A percentile compares a stretch with the other conserved stretches of the same genome.
Conservation (phyloP, 2,329 filamentous ascomycete species). For the Metarhizium brunneum region DNA sequence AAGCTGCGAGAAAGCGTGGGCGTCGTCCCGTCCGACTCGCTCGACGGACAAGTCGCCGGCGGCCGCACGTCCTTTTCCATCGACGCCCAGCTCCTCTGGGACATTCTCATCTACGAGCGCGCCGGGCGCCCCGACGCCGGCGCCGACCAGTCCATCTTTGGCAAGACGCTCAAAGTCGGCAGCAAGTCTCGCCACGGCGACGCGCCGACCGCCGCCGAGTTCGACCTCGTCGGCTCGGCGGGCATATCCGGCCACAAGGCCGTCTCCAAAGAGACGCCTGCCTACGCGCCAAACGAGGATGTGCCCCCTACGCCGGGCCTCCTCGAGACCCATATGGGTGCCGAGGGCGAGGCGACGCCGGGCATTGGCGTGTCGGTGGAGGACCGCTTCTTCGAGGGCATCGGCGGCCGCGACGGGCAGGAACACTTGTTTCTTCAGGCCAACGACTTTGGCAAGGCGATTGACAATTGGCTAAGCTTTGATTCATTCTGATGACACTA, state of each 20-base stretch:
- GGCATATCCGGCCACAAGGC: slow-evolving; percentile 28
- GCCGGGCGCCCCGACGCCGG: slow-evolving; percentile 16
- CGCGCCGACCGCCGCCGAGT: slow-evolving; percentile 15
- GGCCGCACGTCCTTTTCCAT: slow-evolving; percentile 17
- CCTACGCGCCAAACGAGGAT: slow-evolving; percentile 23
- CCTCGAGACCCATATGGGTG: neutral
- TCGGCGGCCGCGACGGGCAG: slow-evolving; percentile 11
- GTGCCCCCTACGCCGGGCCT: slow-evolving; percentile 1
- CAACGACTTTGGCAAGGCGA: slow-evolving; percentile 24
- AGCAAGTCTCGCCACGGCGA: slow-evolving; percentile 1
- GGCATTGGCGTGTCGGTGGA: slow-evolving; percentile 7
- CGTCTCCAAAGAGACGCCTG: slow-evolving; percentile 22
- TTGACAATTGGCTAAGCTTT: slow-evolving; percentile 24
- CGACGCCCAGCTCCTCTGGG: slow-evolving; percentile 24
- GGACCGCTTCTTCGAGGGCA: slow-evolving; percentile 13
- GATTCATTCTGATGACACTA: slow-evolving; percentile 4
- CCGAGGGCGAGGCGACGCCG: neutral
- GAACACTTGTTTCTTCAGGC: slow-evolving; percentile 23
- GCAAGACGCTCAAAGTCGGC: slow-evolving; percentile 6
- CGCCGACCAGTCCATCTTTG: slow-evolving; percentile 15
- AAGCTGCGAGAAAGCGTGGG: slow-evolving; percentile 23
- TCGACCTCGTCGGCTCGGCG: slow-evolving; percentile 26
- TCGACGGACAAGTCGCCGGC: neutral
- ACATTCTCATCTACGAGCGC: slow-evolving; percentile 26
- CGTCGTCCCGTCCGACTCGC: neutral